Conservation (phyloP, 306 rosid genomes). For the Calophaca sinica region DNA sequence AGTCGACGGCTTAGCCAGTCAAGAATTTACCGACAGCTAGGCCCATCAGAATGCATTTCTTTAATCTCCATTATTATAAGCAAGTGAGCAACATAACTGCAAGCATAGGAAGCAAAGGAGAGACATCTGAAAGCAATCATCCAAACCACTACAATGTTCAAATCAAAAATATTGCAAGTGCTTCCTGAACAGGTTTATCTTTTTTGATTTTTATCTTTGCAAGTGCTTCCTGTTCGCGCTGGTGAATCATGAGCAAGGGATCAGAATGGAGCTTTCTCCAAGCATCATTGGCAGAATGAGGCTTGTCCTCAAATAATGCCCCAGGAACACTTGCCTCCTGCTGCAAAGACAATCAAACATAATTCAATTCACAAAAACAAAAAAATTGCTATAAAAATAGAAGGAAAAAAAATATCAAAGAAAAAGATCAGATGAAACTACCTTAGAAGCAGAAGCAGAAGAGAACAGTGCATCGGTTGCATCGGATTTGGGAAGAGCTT, state of each 20-base stretch:
- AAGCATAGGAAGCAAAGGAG: no score
- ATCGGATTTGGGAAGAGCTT: conserved; percentile 66
- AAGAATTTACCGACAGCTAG: no score
- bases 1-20: no score
- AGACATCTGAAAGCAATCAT: no score
- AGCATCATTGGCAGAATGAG: conserved; percentile 90
- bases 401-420: neutral
- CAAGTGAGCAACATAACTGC: no score
- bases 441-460: conserved; percentile 66
- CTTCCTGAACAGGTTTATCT: no score
- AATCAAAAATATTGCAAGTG: no score
- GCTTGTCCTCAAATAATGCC: conserved; percentile 89
- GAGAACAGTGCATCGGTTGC: conserved; percentile 56
- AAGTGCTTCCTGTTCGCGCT: conserved; percentile 91
- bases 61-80: no score
- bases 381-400: neutral
- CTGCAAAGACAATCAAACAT: conserved; percentile 43
- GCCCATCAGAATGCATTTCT: no score
- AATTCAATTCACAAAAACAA: conserved; percentile 13
- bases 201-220: conserved; percentile 81
- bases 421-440: neutral
- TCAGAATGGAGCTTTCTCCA: conserved; percentile 98
- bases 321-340: conserved; percentile 66
- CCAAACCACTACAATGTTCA: no score
- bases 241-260: conserved; percentile 93